Base-by-base conservation (phyloP, 2,329 filamentous ascomycete species). In the Fusarium fracticaudum region DNA sequence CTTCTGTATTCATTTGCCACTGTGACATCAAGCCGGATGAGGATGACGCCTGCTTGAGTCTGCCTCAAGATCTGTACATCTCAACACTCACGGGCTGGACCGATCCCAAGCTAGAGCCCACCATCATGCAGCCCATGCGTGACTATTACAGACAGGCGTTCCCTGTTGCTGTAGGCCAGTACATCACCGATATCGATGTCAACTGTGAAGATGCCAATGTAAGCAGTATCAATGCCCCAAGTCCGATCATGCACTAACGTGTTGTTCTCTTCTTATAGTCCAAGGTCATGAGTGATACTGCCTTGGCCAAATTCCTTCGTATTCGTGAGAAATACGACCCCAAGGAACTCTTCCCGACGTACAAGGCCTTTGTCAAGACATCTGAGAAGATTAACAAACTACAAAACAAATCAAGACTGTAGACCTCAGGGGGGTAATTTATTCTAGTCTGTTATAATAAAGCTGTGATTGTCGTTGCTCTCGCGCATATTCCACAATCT, bases 1-100 rank as follows among this genome's bases (percentile, higher is more conserved):
- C 66, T 20, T 60, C 61, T 26, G 54, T 48, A 14, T 60, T 47
- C n/a, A 41, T 69, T 20, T 69, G 61, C 3, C 54, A 47, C 8
- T 44, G 40, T 4, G 66, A 69, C 31, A 51, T 60, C 22, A 45
- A 38, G 15, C 66, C 66, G 2, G 47, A 69, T 45, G 66, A 69
- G 11, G 54, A 31, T 7, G 66, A 69, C 18, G 37, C 48, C 8
- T 48, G 37, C 6, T 40, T 69, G 35, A 69, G 66, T 44, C 41
- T 69, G 5, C 66, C 66, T 20, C 66, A 69, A 44, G 48, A 69
- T 22, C 37, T 38, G 9, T 69, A 69, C 7, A 55, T 69, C 18
- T 69, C 66, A 24, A 69, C 66, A 22, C 58, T 69, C 14, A 60
- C 45, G 29, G 50, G 61, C 35, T 69, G 66, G 66, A 65, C 44